Conservation (phyloP, 441 rosid genomes). For the Mallotus japonicus region DNA sequence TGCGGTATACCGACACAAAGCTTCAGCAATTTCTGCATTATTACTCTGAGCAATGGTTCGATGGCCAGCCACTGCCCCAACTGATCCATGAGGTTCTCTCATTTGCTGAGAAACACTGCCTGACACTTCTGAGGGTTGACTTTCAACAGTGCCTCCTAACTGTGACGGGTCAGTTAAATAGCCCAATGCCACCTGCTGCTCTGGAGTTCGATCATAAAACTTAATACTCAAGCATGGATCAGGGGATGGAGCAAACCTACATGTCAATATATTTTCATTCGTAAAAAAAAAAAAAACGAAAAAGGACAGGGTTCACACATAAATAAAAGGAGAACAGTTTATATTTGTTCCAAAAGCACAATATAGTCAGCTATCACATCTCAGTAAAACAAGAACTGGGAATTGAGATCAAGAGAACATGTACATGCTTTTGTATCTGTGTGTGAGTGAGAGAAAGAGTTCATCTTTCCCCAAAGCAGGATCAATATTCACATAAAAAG, state of each 20-base stretch:
- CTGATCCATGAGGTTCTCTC: constrained; percentile 63
- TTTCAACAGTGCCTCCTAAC: constrained; percentile 37
- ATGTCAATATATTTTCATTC: constrained; percentile 22
- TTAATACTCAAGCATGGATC: constrained; percentile 73
- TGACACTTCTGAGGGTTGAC: constrained; percentile 33
- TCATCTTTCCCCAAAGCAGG: not conserved
- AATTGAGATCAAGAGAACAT: not conserved
- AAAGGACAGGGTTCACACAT: not conserved
- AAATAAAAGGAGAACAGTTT: not conserved
- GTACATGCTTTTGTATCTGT: not conserved
- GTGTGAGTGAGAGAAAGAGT: not conserved
- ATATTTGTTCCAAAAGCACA: not conserved
- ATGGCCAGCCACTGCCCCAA: constrained; percentile 87
- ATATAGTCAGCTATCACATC: not conserved
- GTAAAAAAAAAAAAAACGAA: not conserved
- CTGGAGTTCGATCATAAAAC: constrained; percentile 87
- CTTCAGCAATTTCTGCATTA: constrained; percentile 71
- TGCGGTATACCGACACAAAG: constrained; percentile 71
- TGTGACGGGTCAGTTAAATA: constrained; percentile 61
- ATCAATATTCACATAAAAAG: not conserved
- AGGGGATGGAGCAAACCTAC: constrained; percentile 80
- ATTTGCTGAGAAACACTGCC: constrained; percentile 35
- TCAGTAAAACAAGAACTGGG: not conserved
- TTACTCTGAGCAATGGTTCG: constrained; percentile 88
- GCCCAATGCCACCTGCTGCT: constrained; percentile 79